Percentiles rank a stretch among this genome's conserved stretches.
Evolutionary conservation across 1,284 basidiomycete genomes (phyloP).

Genomic region (Trichosporon faecale): DNA sequence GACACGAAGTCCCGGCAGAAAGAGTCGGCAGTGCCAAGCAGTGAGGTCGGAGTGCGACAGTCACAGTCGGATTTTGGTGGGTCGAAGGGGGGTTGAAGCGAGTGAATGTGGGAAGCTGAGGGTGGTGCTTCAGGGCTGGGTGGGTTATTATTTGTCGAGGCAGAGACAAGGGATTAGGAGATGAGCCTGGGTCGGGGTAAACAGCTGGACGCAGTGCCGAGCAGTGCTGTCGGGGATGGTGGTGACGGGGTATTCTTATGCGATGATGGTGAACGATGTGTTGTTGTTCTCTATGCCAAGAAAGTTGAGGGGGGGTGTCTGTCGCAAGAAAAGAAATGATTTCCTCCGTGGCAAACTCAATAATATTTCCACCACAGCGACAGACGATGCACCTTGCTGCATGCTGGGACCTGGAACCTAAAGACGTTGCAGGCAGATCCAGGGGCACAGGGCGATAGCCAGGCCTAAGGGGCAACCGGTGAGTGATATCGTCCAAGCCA

Average conservation of each 20-base stretch:
- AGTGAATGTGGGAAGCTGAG: neutral
- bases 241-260: neutral
- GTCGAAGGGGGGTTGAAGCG: neutral
- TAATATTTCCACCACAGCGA: neutral
- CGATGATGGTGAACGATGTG: neutral
- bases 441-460: neutral
- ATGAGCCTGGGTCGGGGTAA: neutral
- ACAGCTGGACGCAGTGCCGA: too few species aligned
- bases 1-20: too few species aligned
- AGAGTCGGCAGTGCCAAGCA: too few species aligned
- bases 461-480: neutral
- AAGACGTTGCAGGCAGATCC: neutral
- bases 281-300: neutral
- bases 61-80: too few species aligned
- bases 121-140: neutral
- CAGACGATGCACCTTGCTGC: too few species aligned
- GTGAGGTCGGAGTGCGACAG: too few species aligned
- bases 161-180: neutral
- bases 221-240: neutral
- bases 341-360: neutral
- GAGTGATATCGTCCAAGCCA: neutral
- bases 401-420: neutral
- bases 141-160: too few species aligned
- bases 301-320: neutral
- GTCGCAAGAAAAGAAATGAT: neutral